Evolutionary conservation across 257 asterid species (phyloP).

Genomic region (Echium plantagineum): DNA sequence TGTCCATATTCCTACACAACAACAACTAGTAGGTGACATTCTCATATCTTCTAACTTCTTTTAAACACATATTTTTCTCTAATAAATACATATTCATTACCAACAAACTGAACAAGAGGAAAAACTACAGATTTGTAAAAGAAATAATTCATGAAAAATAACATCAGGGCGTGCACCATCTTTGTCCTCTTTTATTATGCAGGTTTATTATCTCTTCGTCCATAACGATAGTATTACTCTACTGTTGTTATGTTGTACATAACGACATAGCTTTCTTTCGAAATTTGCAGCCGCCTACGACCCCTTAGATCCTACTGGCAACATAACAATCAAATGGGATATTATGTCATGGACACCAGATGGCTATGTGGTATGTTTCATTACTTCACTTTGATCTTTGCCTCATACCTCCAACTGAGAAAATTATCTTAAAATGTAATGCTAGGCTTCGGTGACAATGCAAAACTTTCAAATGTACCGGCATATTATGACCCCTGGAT

Average conservation of each 20-base stretch:
- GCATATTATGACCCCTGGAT: conserved; percentile 16
- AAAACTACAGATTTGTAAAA: neutral
- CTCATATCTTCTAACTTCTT: neutral
- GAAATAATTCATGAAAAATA: conserved; percentile 20
- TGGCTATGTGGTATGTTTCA: conserved; percentile 66
- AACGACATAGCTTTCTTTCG: neutral
- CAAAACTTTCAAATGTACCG: conserved; percentile 21
- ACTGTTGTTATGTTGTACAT: neutral
- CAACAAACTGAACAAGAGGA: neutral
- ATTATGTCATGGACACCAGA: conserved; percentile 87
- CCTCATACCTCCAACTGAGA: too few species aligned
- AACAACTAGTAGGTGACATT: conserved; percentile 57
- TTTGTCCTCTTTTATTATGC: conserved; percentile 26
- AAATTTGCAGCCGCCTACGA: conserved; percentile 60
- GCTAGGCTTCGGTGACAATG: conserved; percentile 18
- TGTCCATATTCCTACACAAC: neutral
- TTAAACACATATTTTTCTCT: conserved; percentile 4
- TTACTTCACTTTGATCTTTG: too few species aligned
- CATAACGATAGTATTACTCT: neutral
- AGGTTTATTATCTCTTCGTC: conserved; percentile 24
- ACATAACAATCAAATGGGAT: conserved; percentile 94
- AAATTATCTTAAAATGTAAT: neutral
- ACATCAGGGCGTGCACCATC: conserved; percentile 19
- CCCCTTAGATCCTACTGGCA: conserved; percentile 86
- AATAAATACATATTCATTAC: conserved; percentile 1